Evolutionary conservation across 768 basidiomycete species (phyloP), one percentile per base, ranked within the genome.

Genomic region (Termitomyces sp.): DNA sequence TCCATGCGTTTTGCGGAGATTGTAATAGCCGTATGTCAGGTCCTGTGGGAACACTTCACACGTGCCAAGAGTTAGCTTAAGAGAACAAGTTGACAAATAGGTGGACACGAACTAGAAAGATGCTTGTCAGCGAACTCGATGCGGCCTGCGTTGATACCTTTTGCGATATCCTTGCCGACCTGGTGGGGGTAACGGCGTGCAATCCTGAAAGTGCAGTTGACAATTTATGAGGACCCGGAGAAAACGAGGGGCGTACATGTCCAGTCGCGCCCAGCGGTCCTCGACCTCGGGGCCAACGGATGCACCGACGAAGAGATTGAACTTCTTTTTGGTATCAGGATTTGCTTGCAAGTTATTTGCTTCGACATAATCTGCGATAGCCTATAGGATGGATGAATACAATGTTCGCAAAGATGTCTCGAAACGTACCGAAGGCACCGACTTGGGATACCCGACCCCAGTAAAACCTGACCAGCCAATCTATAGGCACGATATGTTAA

Each of bases 401-500:
- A 2, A 10, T 9, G 32, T 2, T 35, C n/a, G 32, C 2, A 10
- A 30, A 43, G 38, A n/a, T 8, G 2, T 26, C 12, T 30, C 43
- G 17, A 44, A 19, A 70, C 73, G 34, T 55, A 76, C 75, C 0
- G 74, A 71, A 17, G 77, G 77, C 24, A 75, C 70, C 3, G 64
- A 65, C 58, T 79, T 78, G 24, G 77, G 77, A 58, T 79, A 79
- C 14, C 77, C 77, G 10, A 79, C 77, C 22, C 77, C 77, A 21
- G 77, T 79, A 59, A 78, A 79, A 4, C 77, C 77, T 38, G 75
- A 77, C 74, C 75, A 79, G 34, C 77, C 77, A 57, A 79, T 78
- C 77, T 78, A 63, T 34, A 24, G 17, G 11, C 6, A 45, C 37
- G 37, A 50, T 30, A 5, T 14, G n/a, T 3, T 19, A 8, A 15